phyloP scores from a whole-genome alignment of 1,284 basidiomycete species.

The Termitomyces sp. region DNA sequence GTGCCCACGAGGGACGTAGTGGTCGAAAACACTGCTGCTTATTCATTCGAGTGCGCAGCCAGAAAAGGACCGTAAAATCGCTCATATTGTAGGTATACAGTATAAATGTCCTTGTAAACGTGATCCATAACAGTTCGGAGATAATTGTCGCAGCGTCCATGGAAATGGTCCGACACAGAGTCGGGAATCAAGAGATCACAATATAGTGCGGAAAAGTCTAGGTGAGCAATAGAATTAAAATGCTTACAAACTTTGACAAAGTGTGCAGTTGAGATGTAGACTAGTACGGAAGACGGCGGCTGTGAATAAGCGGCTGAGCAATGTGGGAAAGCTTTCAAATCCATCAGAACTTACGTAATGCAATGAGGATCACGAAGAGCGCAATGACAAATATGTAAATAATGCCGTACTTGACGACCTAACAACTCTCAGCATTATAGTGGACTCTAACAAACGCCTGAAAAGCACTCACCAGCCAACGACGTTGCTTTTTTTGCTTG shows the following conservation, averaged over 20 bases:
- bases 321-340: neutral
- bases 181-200: constrained; percentile 14
- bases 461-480: constrained; percentile 70
- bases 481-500: constrained; percentile 82
- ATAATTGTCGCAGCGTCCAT: constrained; percentile 26
- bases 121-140: constrained; percentile 25
- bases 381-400: constrained; percentile 73
- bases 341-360: constrained; percentile 55
- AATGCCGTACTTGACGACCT: constrained; percentile 75
- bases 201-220: constrained; percentile 14
- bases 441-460: neutral
- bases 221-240: constrained; percentile 21
- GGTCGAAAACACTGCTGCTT: neutral
- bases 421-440: neutral
- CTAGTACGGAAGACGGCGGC: constrained; percentile 57
- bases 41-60: neutral
- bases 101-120: constrained; percentile 30
- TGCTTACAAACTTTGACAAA: constrained; percentile 66
- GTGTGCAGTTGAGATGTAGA: constrained; percentile 56
- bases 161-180: constrained; percentile 21
- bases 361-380: constrained; percentile 74
- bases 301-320: constrained; percentile 24
- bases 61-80: constrained; percentile 20
- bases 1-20: neutral
- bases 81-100: constrained; percentile 30